Evolutionary conservation across 2,329 filamentous ascomycete species (phyloP).

Genomic region (Sphaerulina musiva): DNA sequence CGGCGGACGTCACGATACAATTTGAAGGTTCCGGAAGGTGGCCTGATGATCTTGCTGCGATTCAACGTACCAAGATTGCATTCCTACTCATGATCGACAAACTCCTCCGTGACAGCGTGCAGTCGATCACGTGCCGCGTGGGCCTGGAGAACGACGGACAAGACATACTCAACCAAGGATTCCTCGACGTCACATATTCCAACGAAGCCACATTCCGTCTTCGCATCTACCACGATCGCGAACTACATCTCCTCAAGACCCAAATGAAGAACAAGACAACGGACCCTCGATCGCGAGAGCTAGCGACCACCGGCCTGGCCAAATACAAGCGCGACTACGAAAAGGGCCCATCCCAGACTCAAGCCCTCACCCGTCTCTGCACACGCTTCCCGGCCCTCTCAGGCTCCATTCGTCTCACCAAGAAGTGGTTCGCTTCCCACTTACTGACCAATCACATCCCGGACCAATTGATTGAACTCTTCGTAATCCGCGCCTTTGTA

Average conservation of each 20-base stretch:
- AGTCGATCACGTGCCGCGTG: constrained; percentile 59
- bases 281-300: constrained; percentile 59
- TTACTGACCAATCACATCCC: constrained; percentile 69
- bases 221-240: constrained; percentile 81
- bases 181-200: constrained; percentile 72
- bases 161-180: constrained; percentile 68
- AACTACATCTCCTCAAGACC: constrained; percentile 73
- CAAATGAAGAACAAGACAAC: constrained; percentile 66
- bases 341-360: constrained; percentile 69
- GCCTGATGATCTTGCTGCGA: constrained; percentile 85
- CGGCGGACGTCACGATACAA: constrained; percentile 75
- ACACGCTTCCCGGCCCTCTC: constrained; percentile 76
- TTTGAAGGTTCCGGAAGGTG: constrained; percentile 91
- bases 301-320: constrained; percentile 62
- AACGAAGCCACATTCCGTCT: constrained; percentile 71
- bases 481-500: constrained; percentile 71
- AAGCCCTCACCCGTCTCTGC: constrained; percentile 71
- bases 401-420: constrained; percentile 73
- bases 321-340: constrained; percentile 65
- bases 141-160: constrained; percentile 71
- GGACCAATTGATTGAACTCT: constrained; percentile 76
- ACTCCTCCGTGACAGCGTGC: constrained; percentile 58
- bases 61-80: constrained; percentile 88
- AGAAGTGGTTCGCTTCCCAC: constrained; percentile 83
- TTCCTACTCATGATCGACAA: constrained; percentile 70